These are phyloP conservation scores for Pelargonium myrrhifolium DNA, from an alignment of 441 rosid genomes.

Conservation along the genomic window DNA sequence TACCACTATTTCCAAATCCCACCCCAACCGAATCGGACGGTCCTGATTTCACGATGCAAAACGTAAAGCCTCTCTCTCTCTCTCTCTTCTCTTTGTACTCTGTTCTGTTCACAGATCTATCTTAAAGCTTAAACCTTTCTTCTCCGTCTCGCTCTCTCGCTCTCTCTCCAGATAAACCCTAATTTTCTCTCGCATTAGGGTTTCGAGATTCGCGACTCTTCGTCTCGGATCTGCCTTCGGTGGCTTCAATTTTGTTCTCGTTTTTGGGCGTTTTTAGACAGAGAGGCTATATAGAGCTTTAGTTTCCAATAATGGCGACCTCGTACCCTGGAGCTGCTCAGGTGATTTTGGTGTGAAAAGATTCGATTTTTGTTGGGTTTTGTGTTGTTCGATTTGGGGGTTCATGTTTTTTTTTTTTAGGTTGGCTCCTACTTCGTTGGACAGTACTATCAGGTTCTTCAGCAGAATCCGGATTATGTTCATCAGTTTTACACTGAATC, in stretches of 20 bases:
- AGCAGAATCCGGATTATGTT: conserved; percentile 53
- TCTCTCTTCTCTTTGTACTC: neutral
- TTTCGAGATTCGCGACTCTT: neutral
- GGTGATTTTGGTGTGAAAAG: conserved; percentile 21
- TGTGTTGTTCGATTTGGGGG: conserved; percentile 2
- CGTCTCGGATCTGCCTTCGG: neutral
- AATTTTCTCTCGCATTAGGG: neutral
- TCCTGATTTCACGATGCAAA: neutral
- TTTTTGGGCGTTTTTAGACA: conserved; percentile 18
- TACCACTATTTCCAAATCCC: neutral
- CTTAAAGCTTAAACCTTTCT: conserved; percentile 3
- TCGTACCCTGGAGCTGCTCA: conserved; percentile 45
- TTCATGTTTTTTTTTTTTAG: conserved; percentile 22
- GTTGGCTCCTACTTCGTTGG: conserved; percentile 75
- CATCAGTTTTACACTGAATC: conserved; percentile 62
- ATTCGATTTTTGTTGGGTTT: neutral
- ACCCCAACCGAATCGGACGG: neutral
- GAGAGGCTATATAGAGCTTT: conserved; percentile 2
- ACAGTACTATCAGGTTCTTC: conserved; percentile 62
- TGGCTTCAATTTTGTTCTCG: neutral
- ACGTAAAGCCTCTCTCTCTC: neutral
- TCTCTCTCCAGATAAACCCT: neutral
- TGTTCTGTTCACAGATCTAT: conserved; percentile 4
- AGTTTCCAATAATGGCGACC: conserved; percentile 37
- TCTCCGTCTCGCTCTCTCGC: neutral